Percentiles rank a stretch among this genome's conserved stretches.
These are phyloP conservation scores for Penicillium sp. DNA, from an alignment of 2,329 filamentous ascomycete species.

Conservation along the genomic window DNA sequence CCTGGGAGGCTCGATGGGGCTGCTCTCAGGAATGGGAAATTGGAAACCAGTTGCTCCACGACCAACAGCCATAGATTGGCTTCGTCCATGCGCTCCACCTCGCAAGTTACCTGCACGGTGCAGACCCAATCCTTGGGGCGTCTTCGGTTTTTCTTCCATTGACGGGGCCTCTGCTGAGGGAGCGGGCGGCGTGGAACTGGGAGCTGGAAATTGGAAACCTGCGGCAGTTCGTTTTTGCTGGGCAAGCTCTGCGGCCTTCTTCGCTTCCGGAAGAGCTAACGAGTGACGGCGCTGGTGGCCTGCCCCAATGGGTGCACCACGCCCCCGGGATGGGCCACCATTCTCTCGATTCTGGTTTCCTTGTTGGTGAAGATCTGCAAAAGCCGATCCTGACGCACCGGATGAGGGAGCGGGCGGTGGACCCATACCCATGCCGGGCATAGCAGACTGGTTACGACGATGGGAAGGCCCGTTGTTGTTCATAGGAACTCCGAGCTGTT, in stretches of 20 bases:
- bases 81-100: constrained; percentile 60
- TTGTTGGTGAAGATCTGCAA: constrained; percentile 63
- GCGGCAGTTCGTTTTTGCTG: constrained; percentile 95
- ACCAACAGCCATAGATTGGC: constrained; percentile 51
- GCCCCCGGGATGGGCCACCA: constrained; percentile 64
- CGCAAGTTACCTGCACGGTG: constrained; percentile 78
- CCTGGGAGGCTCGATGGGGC: constrained; percentile 66
- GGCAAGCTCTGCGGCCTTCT: constrained; percentile 93
- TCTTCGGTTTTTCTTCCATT: constrained; percentile 28
- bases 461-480: constrained; percentile 82
- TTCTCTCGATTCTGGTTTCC: constrained; percentile 69
- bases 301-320: constrained; percentile 64
- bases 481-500: constrained; percentile 51
- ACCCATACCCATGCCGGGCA: constrained; percentile 88
- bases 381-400: constrained; percentile 68
- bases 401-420: constrained; percentile 91
- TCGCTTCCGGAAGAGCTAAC: constrained; percentile 87
- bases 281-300: constrained; percentile 95
- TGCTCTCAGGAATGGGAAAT: constrained; percentile 54
- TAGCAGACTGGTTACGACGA: constrained; percentile 95
- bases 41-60: constrained; percentile 65
- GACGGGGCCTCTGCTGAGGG: constrained; percentile 44
- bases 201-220: constrained; percentile 89
- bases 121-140: constrained; percentile 54
- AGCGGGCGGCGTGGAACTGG: constrained; percentile 57